Evolutionary conservation across 1,284 basidiomycete species (phyloP).

Genomic region (Spongispora temasekensis): DNA sequence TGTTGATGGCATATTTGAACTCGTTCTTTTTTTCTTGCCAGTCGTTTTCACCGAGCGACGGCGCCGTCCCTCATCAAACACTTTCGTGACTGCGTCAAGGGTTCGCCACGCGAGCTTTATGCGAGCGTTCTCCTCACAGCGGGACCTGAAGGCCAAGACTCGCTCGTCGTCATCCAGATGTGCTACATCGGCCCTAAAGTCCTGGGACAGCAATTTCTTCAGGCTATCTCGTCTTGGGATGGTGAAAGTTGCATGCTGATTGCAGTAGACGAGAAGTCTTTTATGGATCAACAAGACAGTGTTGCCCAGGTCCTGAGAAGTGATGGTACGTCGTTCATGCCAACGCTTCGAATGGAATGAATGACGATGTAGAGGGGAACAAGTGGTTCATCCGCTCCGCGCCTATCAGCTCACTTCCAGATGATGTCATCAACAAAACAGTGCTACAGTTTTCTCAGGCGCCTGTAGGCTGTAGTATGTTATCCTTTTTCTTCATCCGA

Average conservation of each 20-base stretch:
- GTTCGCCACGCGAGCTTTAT: slow-evolving; percentile 82
- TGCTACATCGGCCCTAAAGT: slow-evolving; percentile 80
- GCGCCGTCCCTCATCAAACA: slow-evolving; percentile 87
- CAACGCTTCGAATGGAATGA: background rate
- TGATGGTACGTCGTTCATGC: slow-evolving; percentile 55
- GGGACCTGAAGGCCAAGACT: slow-evolving; percentile 78
- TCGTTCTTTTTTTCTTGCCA: slow-evolving; percentile 31
- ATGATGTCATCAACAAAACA: slow-evolving; percentile 83
- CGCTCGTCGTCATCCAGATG: slow-evolving; percentile 86
- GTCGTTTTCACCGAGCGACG: slow-evolving; percentile 82
- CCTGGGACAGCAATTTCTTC: slow-evolving; percentile 76
- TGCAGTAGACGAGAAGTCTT: slow-evolving; percentile 87
- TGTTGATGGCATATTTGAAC: background rate
- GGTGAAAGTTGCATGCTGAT: slow-evolving; percentile 80
- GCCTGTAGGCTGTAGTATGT: slow-evolving; percentile 85
- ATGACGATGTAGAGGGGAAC: slow-evolving; percentile 58
- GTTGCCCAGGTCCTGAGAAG: slow-evolving; percentile 86
- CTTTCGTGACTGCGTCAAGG: slow-evolving; percentile 90
- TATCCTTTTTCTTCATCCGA: background rate
- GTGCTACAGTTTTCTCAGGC: slow-evolving; percentile 78
- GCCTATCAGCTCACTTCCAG: slow-evolving; percentile 76
- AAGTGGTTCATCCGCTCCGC: slow-evolving; percentile 90
- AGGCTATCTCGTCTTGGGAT: slow-evolving; percentile 85
- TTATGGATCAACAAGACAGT: slow-evolving; percentile 86
- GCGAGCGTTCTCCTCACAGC: slow-evolving; percentile 89